phyloP scores from a whole-genome alignment of 805 yeast species.

The Yarrowia sp. region DNA sequence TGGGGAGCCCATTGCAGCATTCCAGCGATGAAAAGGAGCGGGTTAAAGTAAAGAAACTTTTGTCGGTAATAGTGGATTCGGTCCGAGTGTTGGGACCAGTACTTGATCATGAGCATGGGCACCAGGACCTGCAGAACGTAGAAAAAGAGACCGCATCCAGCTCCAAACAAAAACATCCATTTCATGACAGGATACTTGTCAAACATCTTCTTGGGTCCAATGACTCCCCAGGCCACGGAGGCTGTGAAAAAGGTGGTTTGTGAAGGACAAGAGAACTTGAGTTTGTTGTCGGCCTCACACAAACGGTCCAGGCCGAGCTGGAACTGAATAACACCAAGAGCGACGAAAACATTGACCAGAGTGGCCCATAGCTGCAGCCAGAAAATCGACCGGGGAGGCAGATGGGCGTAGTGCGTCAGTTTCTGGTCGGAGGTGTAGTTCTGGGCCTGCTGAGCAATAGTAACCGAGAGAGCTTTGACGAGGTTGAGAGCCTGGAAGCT shows the following conservation, averaged over 20 bases:
- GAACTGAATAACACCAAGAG: conserved; percentile 37
- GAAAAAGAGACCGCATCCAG: no score
- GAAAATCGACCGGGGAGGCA: conserved; percentile 59
- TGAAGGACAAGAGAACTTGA: conserved; percentile 38
- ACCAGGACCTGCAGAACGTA: no score
- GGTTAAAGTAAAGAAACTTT: no score
- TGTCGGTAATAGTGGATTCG: not conserved
- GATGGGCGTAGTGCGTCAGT: conserved; percentile 55
- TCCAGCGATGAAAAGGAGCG: not conserved
- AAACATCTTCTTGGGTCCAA: conserved; percentile 50
- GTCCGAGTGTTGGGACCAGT: not conserved
- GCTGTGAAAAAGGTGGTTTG: conserved; percentile 49
- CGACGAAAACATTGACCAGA: conserved; percentile 38
- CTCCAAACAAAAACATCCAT: no score
- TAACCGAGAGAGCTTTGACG: conserved; percentile 43
- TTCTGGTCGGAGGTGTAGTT: conserved; percentile 56
- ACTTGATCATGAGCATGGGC: conserved; percentile 24
- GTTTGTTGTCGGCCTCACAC: conserved; percentile 28
- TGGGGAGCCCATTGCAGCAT: not conserved
- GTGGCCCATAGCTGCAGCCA: no score
- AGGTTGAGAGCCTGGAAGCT: conserved; percentile 52
- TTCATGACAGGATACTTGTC: conserved; percentile 35
- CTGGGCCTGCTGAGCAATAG: conserved; percentile 59
- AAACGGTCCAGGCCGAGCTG: conserved; percentile 36
- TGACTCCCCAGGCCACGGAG: conserved; percentile 45